Evolutionary conservation across 2,329 filamentous ascomycete species (phyloP), one percentile per base, ranked within the genome.

Genomic region (Dactylellina haptotyla): DNA sequence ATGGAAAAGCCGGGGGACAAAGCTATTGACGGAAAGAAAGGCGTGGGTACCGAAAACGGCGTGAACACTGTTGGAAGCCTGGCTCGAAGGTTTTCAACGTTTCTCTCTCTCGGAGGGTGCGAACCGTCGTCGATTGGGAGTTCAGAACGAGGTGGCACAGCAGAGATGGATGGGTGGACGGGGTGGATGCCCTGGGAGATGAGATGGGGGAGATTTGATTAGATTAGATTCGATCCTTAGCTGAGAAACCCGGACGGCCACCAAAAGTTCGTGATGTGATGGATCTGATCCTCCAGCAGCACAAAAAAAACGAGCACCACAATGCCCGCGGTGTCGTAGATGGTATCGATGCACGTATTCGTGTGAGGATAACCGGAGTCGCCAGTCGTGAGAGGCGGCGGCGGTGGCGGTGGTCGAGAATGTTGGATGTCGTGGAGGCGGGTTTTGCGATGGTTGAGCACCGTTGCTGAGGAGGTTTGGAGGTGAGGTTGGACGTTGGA

Each of bases 141-240:
- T 64, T 54, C 48, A 46, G 51, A 46, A 25, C 28, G 41, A 18
- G 18, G 41, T 23, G 43, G 43, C 43, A 46, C 43, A 46, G 43
- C 39, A 43, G 39, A 16, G 18, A 26, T 8, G 20, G n/a, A n/a
- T n/a, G n/a, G n/a, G n/a, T n/a, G n/a, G n/a, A n/a, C n/a, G n/a
- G n/a, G n/a, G n/a, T n/a, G n/a, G n/a, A n/a, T n/a, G n/a, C n/a
- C n/a, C n/a, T n/a, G n/a, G 28, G 48, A 53, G 50, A 54, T 54
- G 50, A 34, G 61, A 59, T 59, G 14, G 6, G 34, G 57, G 50
- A 18, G n/a, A n/a, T n/a, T n/a, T n/a, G n/a, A n/a, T n/a, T n/a
- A 41, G 61, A 65, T 63, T 63, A 63, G 61, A 65, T 65, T 54
- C 56, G 26, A 57, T 53, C 43, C 45, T 18, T n/a, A 39, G 30